phyloP scores from a whole-genome alignment of 345 rosid genomes.

The Corchorus olitorius region DNA sequence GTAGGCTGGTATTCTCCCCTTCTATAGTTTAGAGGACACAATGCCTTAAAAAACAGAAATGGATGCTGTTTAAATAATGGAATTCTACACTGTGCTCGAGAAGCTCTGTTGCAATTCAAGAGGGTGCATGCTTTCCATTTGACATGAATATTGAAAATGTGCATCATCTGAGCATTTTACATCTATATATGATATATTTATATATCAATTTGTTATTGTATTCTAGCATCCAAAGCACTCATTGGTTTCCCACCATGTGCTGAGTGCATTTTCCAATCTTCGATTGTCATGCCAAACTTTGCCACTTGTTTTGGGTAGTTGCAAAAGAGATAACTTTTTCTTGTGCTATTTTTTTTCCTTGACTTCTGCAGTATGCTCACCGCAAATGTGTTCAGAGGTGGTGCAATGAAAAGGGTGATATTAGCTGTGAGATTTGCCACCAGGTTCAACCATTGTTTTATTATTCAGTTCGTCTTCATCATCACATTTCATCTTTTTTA shows the following conservation, averaged over 20 bases:
- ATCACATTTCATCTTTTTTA: not conserved
- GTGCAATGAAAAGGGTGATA: constrained; percentile 88
- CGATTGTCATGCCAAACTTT: constrained; percentile 2
- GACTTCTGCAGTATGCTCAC: constrained; percentile 73
- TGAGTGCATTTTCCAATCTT: not conserved
- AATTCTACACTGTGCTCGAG: not conserved
- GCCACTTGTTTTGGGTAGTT: not conserved
- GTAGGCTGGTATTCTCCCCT: not conserved
- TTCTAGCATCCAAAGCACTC: not conserved
- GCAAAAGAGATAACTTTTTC: not conserved
- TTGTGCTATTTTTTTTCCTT: not conserved
- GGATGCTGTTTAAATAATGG: not conserved
- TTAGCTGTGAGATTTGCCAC: constrained; percentile 73
- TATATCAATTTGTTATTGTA: not conserved
- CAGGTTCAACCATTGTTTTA: constrained; percentile 49
- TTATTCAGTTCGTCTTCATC: not conserved
- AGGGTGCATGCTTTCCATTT: not conserved
- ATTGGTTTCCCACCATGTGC: not conserved
- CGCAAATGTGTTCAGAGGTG: constrained; percentile 82
- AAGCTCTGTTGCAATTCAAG: not conserved
- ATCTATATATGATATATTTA: not conserved
- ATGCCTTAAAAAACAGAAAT: not conserved
- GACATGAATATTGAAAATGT: not conserved
- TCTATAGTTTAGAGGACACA: not conserved
- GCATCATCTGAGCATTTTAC: not conserved